Base-by-base conservation (phyloP, 208 protist genomes). In the Wallacemonas rigidus region DNA sequence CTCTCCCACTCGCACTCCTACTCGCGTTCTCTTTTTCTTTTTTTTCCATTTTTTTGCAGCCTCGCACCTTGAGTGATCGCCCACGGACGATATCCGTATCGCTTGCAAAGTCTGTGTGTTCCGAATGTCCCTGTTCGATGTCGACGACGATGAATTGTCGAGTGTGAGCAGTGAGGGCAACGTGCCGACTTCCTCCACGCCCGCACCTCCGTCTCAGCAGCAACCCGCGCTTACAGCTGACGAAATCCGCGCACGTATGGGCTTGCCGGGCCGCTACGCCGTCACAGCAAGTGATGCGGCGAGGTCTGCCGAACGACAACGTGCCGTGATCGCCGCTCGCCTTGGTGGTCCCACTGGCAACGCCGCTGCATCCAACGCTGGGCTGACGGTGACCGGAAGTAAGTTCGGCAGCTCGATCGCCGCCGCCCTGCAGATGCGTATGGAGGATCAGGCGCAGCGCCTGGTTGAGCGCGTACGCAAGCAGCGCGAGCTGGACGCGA, bases 341-440 rank as follows among this genome's bases (percentile, higher is more conserved):
- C 43, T 73, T 1, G 0, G 7, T 9, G 35, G 14, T 9, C 47
- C 6, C 12, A 47, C 56, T 44, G 26, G 26, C 0, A 26, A 26
- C 26, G 44, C 17, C 26, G 69, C 6, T 12, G 14, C 11, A 44
- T 3, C 7, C 54, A 12, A 2, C 41, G 57, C 40, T 8, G 14
- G 55, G n/a, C 17, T 55, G 38, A 11, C 39, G 0, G 48, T 7
- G 17, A 64, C 54, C 17, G 36, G 43, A 1, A 85, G 86, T 60
- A 79, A 80, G 41, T 94, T 94, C 70, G 79, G 81, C 41, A 68
- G 54, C 39, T 90, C 85, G 38, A 90, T 94, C 15, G 79, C 86
- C 2, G 82, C 81, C 11, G 84, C 86, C 8, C 64, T 90, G 6
- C 61, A 68, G 2, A 36, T 85, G 12, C 83, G 89, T 0, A 77